A percentile compares a stretch with the other conserved stretches of the same genome.
phyloP scores from a whole-genome alignment of 306 rosid genomes.

The Cucurbita ficifolia region DNA sequence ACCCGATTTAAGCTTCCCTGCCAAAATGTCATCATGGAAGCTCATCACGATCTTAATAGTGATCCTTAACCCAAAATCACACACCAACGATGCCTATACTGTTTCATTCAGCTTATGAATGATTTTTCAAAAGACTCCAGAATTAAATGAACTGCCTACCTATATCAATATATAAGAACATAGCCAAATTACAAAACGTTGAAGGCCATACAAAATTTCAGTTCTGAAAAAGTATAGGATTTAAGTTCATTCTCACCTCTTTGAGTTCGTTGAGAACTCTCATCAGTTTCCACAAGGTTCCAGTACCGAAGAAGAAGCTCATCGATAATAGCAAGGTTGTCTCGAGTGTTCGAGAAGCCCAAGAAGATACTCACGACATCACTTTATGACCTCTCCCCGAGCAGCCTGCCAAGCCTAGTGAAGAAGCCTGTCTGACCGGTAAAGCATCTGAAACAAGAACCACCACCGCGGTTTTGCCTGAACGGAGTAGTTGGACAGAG shows the following conservation, averaged over 20 bases:
- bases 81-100: conserved; percentile 53
- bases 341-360: conserved; percentile 74
- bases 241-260: conserved; percentile 32
- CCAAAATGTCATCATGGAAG: conserved; percentile 58
- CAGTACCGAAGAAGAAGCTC: conserved; percentile 85
- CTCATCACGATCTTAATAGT: conserved; percentile 67
- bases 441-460: conserved; percentile 37
- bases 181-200: neutral
- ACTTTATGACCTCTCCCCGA: conserved; percentile 70
- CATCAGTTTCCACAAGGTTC: conserved; percentile 78
- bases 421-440: conserved; percentile 67
- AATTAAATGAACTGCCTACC: neutral
- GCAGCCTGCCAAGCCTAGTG: conserved; percentile 47
- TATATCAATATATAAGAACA: neutral
- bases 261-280: conserved; percentile 74
- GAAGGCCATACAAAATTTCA: neutral
- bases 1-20: conserved; percentile 84
- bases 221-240: neutral
- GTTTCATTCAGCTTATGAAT: neutral
- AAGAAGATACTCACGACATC: conserved; percentile 72
- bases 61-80: conserved; percentile 80
- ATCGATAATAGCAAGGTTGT: conserved; percentile 66
- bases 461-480: neutral
- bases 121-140: neutral
- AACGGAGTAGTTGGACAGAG: neutral